A percentile compares a stretch with the other conserved stretches of the same genome.
phyloP scores from a whole-genome alignment of 257 asterid species.

The Rauvolfia tetraphylla region DNA sequence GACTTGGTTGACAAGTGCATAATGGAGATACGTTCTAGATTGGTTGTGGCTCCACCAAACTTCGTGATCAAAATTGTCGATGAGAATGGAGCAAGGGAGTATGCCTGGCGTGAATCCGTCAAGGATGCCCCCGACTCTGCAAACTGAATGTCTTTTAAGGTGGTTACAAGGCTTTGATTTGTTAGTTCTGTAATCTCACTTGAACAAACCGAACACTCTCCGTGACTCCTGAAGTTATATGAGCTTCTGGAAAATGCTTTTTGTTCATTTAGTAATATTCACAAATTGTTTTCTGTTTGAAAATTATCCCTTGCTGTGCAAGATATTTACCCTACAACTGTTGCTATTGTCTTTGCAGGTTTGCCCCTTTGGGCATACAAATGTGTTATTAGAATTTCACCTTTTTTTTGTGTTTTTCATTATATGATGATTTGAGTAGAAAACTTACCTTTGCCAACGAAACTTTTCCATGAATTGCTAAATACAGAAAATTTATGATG shows the following conservation, averaged over 20 bases:
- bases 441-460: neutral
- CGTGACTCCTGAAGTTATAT: neutral
- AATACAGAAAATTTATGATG: no score
- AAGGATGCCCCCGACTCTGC: conserved; percentile 46
- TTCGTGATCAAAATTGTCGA: conserved; percentile 90
- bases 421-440: neutral
- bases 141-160: conserved; percentile 24
- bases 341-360: neutral
- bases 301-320: neutral
- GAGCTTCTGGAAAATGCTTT: neutral
- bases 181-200: neutral
- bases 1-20: conserved; percentile 78
- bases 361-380: neutral
- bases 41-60: conserved; percentile 90
- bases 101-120: conserved; percentile 75
- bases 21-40: conserved; percentile 69
- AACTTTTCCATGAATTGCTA: no score
- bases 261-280: neutral
- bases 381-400: neutral
- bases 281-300: neutral
- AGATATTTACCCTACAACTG: neutral
- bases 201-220: neutral
- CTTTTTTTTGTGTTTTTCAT: neutral
- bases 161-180: neutral
- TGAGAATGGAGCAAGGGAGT: conserved; percentile 78